phyloP scores from a whole-genome alignment of 2,329 filamentous ascomycete species.

The Pyricularia grisea region DNA sequence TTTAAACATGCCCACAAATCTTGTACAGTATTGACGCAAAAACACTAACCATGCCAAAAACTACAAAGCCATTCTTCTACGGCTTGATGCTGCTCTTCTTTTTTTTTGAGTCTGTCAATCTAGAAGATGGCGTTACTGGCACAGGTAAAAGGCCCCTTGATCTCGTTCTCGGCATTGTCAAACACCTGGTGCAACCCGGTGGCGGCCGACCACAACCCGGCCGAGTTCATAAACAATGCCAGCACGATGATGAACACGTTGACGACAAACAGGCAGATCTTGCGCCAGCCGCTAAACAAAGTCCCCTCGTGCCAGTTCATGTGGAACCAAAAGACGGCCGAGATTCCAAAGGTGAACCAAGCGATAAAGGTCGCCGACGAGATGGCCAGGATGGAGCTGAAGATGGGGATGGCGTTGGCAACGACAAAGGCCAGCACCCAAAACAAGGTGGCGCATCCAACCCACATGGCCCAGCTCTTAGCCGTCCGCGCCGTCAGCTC shows the following conservation, averaged over 20 bases:
- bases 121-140: constrained; percentile 1
- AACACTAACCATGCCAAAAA: background rate
- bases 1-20: background rate
- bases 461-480: background rate
- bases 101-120: background rate
- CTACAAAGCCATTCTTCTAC: background rate
- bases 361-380: constrained; percentile 2
- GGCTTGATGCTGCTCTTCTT: too few species aligned
- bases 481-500: constrained; percentile 2
- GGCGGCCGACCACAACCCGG: background rate
- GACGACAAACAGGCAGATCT: background rate
- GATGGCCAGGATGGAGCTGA: constrained; percentile 4
- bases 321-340: constrained; percentile 4
- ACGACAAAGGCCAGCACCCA: background rate
- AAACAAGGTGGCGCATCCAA: background rate
- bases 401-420: constrained; percentile 3
- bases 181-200: constrained; percentile 2
- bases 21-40: background rate
- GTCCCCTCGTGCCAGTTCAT: background rate
- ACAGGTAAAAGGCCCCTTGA: constrained; percentile 2
- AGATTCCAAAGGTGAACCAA: constrained; percentile 2
- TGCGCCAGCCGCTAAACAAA: background rate
- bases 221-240: constrained; percentile 3
- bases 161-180: background rate
- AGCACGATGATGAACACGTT: background rate